Evolutionary conservation across 257 asterid species (phyloP).

Genomic region (Prunella vulgaris): DNA sequence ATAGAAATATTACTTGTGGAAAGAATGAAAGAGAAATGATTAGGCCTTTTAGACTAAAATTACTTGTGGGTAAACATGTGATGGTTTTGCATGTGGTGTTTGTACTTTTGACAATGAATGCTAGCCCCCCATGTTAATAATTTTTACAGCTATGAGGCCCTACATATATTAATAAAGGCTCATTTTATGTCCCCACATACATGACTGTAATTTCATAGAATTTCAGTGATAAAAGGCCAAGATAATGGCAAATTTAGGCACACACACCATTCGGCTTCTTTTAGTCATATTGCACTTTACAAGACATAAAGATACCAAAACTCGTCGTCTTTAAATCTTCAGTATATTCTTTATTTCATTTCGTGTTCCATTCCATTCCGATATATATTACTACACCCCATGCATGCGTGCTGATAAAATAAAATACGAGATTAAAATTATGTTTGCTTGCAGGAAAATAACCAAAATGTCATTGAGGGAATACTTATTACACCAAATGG

Average conservation of each 20-base stretch:
- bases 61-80: constrained; percentile 9
- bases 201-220: not conserved
- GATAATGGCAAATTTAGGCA: no score
- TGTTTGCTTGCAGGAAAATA: no score
- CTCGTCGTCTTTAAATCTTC: not conserved
- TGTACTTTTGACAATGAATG: not conserved
- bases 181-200: not conserved
- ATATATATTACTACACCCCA: no score
- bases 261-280: not conserved
- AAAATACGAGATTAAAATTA: no score
- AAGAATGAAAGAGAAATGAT: constrained; percentile 1
- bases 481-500: no score
- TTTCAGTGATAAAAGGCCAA: not conserved
- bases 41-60: not conserved
- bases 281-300: not conserved
- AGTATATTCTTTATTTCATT: no score
- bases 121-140: not conserved
- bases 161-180: not conserved
- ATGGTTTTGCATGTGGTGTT: constrained; percentile 9
- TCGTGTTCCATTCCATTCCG: not conserved
- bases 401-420: no score
- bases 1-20: constrained; percentile 2
- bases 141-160: not conserved
- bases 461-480: not conserved
- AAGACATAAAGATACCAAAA: not conserved